These are phyloP conservation scores for Xerocomus amazonicus DNA, from an alignment of 1,284 basidiomycete species.

Conservation along the genomic window DNA sequence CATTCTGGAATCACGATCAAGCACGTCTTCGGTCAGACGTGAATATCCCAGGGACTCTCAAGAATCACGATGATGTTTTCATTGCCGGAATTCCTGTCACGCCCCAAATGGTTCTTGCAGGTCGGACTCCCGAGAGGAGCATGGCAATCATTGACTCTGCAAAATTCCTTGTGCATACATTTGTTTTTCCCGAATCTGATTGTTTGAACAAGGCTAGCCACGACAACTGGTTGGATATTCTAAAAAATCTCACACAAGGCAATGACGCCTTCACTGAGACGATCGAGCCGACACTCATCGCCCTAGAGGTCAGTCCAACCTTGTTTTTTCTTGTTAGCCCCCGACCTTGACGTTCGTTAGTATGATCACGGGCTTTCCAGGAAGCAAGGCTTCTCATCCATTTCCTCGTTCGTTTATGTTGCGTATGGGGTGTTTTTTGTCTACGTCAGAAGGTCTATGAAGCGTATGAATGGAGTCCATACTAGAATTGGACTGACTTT, in stretches of 20 bases:
- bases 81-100: constrained; percentile 59
- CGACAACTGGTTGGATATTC: constrained; percentile 55
- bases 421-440: constrained; percentile 79
- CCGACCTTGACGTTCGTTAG: constrained; percentile 33
- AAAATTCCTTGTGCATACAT: constrained; percentile 69
- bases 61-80: constrained; percentile 48
- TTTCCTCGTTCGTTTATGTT: constrained; percentile 71
- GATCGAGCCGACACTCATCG: constrained; percentile 62
- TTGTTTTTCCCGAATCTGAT: constrained; percentile 71
- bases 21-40: constrained; percentile 48
- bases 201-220: constrained; percentile 64
- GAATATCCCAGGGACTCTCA: constrained; percentile 58
- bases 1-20: constrained; percentile 69
- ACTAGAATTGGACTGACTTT: constrained; percentile 90
- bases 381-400: constrained; percentile 48
- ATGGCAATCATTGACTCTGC: constrained; percentile 56
- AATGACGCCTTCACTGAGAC: constrained; percentile 44
- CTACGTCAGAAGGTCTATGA: constrained; percentile 77
- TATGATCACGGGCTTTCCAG: constrained; percentile 47
- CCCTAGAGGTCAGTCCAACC: constrained; percentile 56
- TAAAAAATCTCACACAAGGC: constrained; percentile 45
- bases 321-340: background rate
- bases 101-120: constrained; percentile 74
- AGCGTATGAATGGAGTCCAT: constrained; percentile 81
- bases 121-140: constrained; percentile 52